A percentile compares a stretch with the other conserved stretches of the same genome.
Evolutionary conservation across 345 rosid species (phyloP).

Genomic region (Salix caprea): DNA sequence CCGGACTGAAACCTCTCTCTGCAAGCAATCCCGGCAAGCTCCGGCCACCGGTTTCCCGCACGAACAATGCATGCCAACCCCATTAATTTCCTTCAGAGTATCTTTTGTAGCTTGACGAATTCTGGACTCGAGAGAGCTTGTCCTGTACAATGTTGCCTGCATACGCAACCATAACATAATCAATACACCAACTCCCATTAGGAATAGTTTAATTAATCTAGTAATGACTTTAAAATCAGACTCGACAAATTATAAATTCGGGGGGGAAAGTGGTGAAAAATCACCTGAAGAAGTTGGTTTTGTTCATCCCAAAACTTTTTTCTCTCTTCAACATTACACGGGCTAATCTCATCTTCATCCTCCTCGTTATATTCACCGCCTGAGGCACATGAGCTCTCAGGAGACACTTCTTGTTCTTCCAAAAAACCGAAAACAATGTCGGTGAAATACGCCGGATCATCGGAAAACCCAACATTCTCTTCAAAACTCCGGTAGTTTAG

Average conservation of each 20-base stretch:
- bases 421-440: slow-evolving; percentile 60
- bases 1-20: slow-evolving; percentile 41
- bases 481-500: slow-evolving; percentile 38
- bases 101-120: slow-evolving; percentile 61
- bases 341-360: slow-evolving; percentile 23
- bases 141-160: slow-evolving; percentile 64
- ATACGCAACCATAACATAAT: neutral
- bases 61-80: slow-evolving; percentile 32
- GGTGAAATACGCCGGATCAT: slow-evolving; percentile 47
- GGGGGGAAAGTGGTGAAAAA: neutral
- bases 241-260: neutral
- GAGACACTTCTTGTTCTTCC: slow-evolving; percentile 32
- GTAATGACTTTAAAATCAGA: neutral
- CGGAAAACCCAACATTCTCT: slow-evolving; percentile 45
- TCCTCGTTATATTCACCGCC: slow-evolving; percentile 22
- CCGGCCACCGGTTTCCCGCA: slow-evolving; percentile 46
- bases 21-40: slow-evolving; percentile 59
- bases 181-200: neutral
- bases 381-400: slow-evolving; percentile 17
- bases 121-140: slow-evolving; percentile 57
- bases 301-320: slow-evolving; percentile 72
- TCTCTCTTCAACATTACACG: slow-evolving; percentile 37
- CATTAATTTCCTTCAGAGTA: slow-evolving; percentile 39
- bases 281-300: slow-evolving; percentile 69
- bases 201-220: neutral